A percentile compares a stretch with the other conserved stretches of the same genome.
Conservation (phyloP, 176 grass and related monocot species). For the Elaeis guineensis region DNA sequence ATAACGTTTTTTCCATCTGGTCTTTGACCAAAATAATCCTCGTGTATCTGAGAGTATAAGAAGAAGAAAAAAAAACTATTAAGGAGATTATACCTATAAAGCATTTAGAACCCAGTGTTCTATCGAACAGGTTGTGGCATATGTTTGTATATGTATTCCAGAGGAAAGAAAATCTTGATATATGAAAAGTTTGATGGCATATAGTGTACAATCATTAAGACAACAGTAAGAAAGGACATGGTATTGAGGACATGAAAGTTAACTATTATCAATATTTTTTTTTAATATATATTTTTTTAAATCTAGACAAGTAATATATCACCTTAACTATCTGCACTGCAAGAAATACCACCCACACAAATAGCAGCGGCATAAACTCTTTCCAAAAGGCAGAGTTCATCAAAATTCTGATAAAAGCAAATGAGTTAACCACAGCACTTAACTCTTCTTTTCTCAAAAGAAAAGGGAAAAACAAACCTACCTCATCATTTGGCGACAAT, state of each 20-base stretch:
- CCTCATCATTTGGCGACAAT: constrained; percentile 3
- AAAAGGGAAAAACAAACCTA: background rate
- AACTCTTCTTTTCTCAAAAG: background rate
- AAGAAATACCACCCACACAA: constrained; percentile 20
- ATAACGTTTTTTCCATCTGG: no score
- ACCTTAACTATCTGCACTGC: constrained; percentile 22
- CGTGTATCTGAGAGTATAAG: background rate
- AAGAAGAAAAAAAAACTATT: background rate
- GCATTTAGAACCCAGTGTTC: constrained; percentile 16
- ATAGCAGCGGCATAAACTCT: constrained; percentile 9
- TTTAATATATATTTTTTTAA: no score
- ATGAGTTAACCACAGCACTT: no score
- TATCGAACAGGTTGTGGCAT: constrained; percentile 13
- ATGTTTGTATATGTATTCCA: constrained; percentile 1
- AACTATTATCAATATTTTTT: no score
- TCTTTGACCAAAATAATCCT: no score
- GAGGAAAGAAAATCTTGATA: background rate
- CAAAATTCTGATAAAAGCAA: no score
- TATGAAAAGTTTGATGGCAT: no score
- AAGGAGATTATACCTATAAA: constrained; percentile 10
- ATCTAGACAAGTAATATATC: background rate
- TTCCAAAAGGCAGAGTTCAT: background rate
- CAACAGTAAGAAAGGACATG: no score
- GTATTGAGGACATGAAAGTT: no score
- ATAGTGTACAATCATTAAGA: no score